Base-by-base conservation (phyloP, 371 early-diverging fungal genomes). In the Blastocladiella emersonii region DNA sequence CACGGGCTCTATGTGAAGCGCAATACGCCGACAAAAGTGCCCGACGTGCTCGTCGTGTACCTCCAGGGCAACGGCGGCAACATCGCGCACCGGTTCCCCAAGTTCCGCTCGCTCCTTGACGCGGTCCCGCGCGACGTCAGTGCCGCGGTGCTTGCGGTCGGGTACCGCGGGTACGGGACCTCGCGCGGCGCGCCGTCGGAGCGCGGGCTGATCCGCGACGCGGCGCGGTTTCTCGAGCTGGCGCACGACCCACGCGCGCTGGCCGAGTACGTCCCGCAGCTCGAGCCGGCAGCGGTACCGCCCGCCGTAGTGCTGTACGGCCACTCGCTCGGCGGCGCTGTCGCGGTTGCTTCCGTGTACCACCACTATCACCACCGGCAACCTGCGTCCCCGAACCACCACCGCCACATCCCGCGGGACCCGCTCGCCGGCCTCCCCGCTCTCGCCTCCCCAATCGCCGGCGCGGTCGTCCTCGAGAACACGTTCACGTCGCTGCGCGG, bases 1-100 rank as follows among this genome's bases (percentile, higher is more conserved):
- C 63, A 63, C 35, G 67, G 67, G n/a, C 64, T 65, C 27, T 30
- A 36, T 30, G 67, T 63, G 51, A 36, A 2, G 23, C 56, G 23
- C 17, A 44, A 4, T 4, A 30, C n/a, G 35, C 25, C 43, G 21
- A 37, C 39, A 27, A 39, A 10, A n/a, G n/a, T 53, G 8, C 34
- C 43, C 1, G 23, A 34, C 3, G 25, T 37, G 27, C 63, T 62
- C 15, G 51, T 70, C 7, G 55, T 69, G 34, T 73, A 73, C 64
- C 68, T 73, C 56, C 73, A 73, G 69, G 73, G 73, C 35, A 77
- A 77, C 55, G 78, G 75, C 30, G 78, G 78, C 12, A 77, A 75
- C 41, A 74, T 73, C 68, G 66, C 69, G 25, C 71, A 73, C 53
- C 74, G 78, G 35, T 43, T 72, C 21, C 67, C 65, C 4, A 53